A percentile compares a stretch with the other conserved stretches of the same genome.
Evolutionary conservation across 495 filamentous ascomycete genomes (phyloP).

Genomic region (Aspergillus steynii): DNA sequence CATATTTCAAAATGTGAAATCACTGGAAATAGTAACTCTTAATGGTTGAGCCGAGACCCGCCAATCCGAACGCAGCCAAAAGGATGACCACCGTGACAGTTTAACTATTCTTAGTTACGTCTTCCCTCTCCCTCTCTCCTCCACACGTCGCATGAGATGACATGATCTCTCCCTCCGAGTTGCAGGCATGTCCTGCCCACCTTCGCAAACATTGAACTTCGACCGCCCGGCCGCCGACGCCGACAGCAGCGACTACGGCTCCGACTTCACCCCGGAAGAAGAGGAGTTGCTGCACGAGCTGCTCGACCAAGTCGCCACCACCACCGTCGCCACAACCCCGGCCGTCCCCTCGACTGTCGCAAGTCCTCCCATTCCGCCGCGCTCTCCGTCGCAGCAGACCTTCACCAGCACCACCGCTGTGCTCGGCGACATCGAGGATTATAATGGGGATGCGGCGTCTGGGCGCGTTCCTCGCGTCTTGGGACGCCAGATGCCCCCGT

Average conservation of each 20-base stretch:
- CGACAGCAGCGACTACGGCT: slow-evolving; percentile 65
- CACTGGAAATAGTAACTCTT: no score
- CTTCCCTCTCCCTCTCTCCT: slow-evolving; percentile 2
- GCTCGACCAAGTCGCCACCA: slow-evolving; percentile 36
- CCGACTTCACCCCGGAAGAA: slow-evolving; percentile 68
- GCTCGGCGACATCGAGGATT: slow-evolving; percentile 39
- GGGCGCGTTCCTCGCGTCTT: slow-evolving; percentile 43
- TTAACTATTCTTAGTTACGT: background rate
- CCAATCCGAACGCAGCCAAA: background rate
- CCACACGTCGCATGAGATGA: slow-evolving; percentile 6
- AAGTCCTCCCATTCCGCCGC: background rate
- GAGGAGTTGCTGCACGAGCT: slow-evolving; percentile 50
- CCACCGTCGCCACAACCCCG: slow-evolving; percentile 27
- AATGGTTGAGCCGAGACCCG: no score
- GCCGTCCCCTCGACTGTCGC: slow-evolving; percentile 13
- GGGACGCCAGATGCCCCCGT: slow-evolving; percentile 41
- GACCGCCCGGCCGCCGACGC: slow-evolving; percentile 4
- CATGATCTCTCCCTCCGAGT: slow-evolving; percentile 22
- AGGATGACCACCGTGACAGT: background rate
- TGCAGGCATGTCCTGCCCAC: slow-evolving; percentile 44
- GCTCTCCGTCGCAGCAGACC: slow-evolving; percentile 4
- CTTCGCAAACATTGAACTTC: slow-evolving; percentile 13
- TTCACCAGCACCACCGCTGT: slow-evolving; percentile 8
- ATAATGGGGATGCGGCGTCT: slow-evolving; percentile 27
- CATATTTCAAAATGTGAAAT: background rate